Base-by-base conservation (phyloP, 106 monocot species). In the Allium cepa region DNA sequence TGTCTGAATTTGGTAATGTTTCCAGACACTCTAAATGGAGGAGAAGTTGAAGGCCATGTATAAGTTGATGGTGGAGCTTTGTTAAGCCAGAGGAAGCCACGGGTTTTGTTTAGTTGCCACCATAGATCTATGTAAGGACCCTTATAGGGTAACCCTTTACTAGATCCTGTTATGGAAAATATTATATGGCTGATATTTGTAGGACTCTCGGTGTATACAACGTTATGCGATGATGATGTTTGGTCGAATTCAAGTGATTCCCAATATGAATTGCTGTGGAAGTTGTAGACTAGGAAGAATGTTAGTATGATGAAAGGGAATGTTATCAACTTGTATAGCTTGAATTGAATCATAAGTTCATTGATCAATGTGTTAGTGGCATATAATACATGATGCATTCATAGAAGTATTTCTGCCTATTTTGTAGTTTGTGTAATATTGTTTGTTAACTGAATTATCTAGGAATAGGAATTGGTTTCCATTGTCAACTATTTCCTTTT, bases 1-100 rank as follows among this genome's bases (percentile, higher is more conserved):
- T n/a, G 50, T 66, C 51, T 66, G 50, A 66, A 66, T 50, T 50
- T 66, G 8, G 48, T 11, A 9, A 8, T 66, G 50, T 22, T 15
- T 50, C 50, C 66, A 16, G 66, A 66, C 26, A 66, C 50, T 66
- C 50, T 16, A 9, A 17, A 66, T 50, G 66, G 66, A 51, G 66
- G 66, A 50, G 66, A 66, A 66, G 66, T 51, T 4, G 66, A 66
- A 50, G 66, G 66, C 66, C 66, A 66, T 3, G 48, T 10, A 49
- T 66, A 51, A 10, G 49, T 50, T n/a, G 63, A n/a, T 22, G 22
- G 22, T 51, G 66, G 66, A 17, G 66, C 50, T 50, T 51, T 7
- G 49, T 66, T 49, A 0, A 66, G 50, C 66, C 66, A 66, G 22
- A 66, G 22, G 26, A 66, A 1, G 46, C 66, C 66, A 51, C 50